phyloP scores from a whole-genome alignment of 257 asterid genomes.

The Voacanga thouarsii region DNA sequence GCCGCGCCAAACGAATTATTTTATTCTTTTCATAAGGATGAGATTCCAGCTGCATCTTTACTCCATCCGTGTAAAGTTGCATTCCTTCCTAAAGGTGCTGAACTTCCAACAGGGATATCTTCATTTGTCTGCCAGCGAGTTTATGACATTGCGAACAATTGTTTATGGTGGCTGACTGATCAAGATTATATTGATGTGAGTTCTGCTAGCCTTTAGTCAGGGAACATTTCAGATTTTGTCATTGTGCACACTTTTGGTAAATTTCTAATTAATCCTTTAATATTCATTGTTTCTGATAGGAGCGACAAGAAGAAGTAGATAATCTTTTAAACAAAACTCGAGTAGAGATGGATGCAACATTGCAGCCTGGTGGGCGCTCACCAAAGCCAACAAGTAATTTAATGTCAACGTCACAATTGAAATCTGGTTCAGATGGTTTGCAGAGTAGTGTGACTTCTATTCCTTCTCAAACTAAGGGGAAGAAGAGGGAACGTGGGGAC shows the following conservation, averaged over 20 bases:
- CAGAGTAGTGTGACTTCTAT: conserved; percentile 55
- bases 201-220: conserved; percentile 14
- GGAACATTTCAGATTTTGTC: not conserved
- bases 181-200: conserved; percentile 77
- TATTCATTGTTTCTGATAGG: conserved; percentile 38
- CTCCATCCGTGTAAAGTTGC: conserved; percentile 98
- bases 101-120: conserved; percentile 67
- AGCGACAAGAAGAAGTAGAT: conserved; percentile 71
- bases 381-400: conserved; percentile 69
- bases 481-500: conserved; percentile 88
- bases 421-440: conserved; percentile 51
- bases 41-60: conserved; percentile 77
- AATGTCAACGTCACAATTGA: conserved; percentile 55
- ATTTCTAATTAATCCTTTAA: not conserved
- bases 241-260: not conserved
- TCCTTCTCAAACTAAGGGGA: conserved; percentile 69
- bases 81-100: conserved; percentile 84
- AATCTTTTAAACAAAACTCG: conserved; percentile 56
- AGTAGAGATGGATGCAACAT: conserved; percentile 67
- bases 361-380: conserved; percentile 72
- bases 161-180: conserved; percentile 85
- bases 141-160: conserved; percentile 47
- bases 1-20: conserved; percentile 80
- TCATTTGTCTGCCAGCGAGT: conserved; percentile 83
- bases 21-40: conserved; percentile 81